Percentiles rank a stretch among this genome's conserved stretches.
Evolutionary conservation across 805 yeast species (phyloP).

Genomic region (Wickerhamiella kurtzmanii): DNA sequence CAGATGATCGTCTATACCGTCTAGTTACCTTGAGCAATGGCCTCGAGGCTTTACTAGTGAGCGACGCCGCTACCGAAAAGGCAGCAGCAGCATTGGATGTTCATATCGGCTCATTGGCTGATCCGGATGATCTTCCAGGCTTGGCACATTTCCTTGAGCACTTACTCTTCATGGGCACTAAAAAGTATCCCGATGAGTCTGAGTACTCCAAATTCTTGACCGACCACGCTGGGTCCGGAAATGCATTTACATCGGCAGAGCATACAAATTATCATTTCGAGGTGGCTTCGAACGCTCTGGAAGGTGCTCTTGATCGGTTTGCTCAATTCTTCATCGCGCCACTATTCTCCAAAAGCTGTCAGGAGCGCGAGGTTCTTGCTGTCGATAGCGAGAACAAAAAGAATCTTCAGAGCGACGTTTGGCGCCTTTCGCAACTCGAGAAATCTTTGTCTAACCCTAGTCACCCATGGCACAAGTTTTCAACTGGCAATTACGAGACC

Average conservation of each 20-base stretch:
- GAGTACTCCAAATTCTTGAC: constrained; percentile 63
- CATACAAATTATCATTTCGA: constrained; percentile 89
- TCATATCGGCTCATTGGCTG: constrained; percentile 68
- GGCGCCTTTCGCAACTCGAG: constrained; percentile 82
- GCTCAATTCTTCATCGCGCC: constrained; percentile 87
- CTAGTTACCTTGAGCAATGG: constrained; percentile 59
- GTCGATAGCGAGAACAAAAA: constrained; percentile 94
- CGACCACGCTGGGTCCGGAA: constrained; percentile 76
- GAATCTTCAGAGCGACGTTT: constrained; percentile 74
- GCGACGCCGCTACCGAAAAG: constrained; percentile 53
- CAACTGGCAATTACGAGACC: constrained; percentile 78
- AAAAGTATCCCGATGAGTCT: constrained; percentile 60
- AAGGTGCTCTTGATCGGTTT: constrained; percentile 85
- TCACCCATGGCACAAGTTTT: constrained; percentile 79
- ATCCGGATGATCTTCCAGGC: constrained; percentile 59
- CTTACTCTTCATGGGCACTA: constrained; percentile 67
- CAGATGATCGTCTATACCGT: constrained; percentile 67
- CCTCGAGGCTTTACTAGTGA: constrained; percentile 49
- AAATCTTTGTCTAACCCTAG: constrained; percentile 54
- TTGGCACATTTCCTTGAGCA: constrained; percentile 88
- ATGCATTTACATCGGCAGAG: constrained; percentile 81
- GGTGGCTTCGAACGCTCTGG: constrained; percentile 56
- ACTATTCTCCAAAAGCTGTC: constrained; percentile 55
- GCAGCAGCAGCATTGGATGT: constrained; percentile 65
- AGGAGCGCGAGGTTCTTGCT: constrained; percentile 85